Conservation (phyloP, 805 yeast genomes). For the Suhomyces pyralidae region DNA sequence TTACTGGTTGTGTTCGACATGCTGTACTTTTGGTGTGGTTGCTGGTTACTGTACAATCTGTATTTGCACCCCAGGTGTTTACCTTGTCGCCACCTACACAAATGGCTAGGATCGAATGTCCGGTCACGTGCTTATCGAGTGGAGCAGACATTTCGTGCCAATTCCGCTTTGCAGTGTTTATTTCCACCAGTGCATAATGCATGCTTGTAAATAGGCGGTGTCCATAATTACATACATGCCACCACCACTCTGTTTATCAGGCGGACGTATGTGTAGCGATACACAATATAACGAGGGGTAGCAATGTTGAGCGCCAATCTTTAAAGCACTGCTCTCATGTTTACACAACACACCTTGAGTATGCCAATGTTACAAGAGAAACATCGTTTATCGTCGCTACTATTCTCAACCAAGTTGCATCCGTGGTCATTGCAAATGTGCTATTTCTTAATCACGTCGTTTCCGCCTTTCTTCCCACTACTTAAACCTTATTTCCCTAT, state of each 20-base stretch:
- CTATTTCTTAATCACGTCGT: neutral
- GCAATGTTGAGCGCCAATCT: neutral
- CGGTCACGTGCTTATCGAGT: neutral
- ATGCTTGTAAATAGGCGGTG: neutral
- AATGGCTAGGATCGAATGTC: neutral
- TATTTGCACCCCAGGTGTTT: neutral
- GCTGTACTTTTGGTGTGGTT: neutral
- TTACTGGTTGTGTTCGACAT: constrained; percentile 1
- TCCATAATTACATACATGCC: neutral
- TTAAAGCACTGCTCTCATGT: neutral
- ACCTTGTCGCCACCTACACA: neutral
- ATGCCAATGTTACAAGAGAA: neutral
- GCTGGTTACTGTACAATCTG: neutral
- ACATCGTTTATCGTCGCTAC: neutral
- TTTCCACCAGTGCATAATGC: neutral
- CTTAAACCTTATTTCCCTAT: neutral
- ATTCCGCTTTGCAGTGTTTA: neutral
- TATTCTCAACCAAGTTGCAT: neutral
- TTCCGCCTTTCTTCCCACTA: neutral
- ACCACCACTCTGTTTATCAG: neutral
- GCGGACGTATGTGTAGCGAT: neutral
- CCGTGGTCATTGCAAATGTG: neutral
- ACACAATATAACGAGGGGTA: neutral
- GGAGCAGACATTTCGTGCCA: neutral
- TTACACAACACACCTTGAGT: neutral